Base-by-base conservation (phyloP, 345 rosid genomes). In the Draba incana region DNA sequence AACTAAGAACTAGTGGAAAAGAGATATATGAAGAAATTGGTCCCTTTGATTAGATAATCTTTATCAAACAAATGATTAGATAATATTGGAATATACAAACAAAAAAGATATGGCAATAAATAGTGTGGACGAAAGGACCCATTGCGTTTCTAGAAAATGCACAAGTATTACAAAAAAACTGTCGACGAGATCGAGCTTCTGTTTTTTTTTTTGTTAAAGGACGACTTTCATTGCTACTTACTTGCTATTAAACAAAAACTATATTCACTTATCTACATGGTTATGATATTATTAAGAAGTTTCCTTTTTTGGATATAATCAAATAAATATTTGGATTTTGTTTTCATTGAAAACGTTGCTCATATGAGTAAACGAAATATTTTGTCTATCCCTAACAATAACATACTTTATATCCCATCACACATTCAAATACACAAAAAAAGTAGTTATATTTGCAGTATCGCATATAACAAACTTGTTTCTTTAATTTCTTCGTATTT, bases 141-240 rank as follows among this genome's bases (percentile, higher is more conserved):
- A 50, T 50, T 50, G 33, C 6, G 11, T 50, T 50, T 25, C 14
- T 50, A 50, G 31, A 24, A 50, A 50, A 25, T 10, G 37, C 37
- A 31, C 37, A 31, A 31, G 14, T 33, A 31, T 31, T 10, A 50
- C 54, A 23, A 31, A 31, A 31, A 31, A 50, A 50, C 14, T 50
- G 55, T 50, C 55, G 55, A 50, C 55, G 55, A 50, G 53, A 30
- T 49, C 55, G 55, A 50, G 53, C 53, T 49, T 49, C 30, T 49
- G 53, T 31, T 31, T 28, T 28, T 28, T 3, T 23, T 48, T 23
- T 48, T 48, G 50, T 23, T 15, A 46, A 15, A 46, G 9, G 49
- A 45, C 9, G 2, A 44, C 31, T 5, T 28, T 28, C 31, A 28
- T 28, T 28, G 31, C 31, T 28, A 28, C 31, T 28, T 28, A 28